A percentile compares a stretch with the other conserved stretches of the same genome.
Evolutionary conservation across 1,139 yeast genomes (phyloP).

Genomic region (Diutina pseudorugosa): DNA sequence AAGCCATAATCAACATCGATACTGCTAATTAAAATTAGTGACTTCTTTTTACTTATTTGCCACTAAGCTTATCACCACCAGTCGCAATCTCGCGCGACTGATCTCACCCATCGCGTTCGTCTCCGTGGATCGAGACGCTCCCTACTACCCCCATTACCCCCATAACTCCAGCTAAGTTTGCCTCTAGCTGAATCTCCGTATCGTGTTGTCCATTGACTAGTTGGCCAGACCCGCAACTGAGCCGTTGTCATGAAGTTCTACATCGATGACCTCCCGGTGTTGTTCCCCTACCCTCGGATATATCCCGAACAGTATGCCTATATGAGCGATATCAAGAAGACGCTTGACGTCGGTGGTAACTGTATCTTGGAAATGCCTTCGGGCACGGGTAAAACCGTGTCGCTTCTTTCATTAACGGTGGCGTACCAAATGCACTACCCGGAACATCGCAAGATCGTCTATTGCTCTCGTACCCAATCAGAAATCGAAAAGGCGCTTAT

Average conservation of each 20-base stretch:
- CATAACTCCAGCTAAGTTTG: not conserved
- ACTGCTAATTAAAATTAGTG: too few relatives aligned
- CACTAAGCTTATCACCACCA: too few relatives aligned
- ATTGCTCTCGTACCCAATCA: constrained; percentile 99
- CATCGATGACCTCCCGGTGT: constrained; percentile 89
- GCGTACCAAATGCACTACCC: constrained; percentile 96
- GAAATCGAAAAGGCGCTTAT: constrained; percentile 95
- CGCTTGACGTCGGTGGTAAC: constrained; percentile 95
- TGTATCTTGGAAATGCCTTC: constrained; percentile 98
- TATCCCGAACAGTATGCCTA: constrained; percentile 97
- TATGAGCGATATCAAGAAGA: constrained; percentile 90
- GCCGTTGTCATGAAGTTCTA: constrained; percentile 43
- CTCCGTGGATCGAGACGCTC: too few relatives aligned
- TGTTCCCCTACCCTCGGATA: constrained; percentile 94
- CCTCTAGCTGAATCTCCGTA: not conserved
- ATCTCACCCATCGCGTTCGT: too few relatives aligned
- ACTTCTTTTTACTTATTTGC: too few relatives aligned
- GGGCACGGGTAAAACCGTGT: constrained; percentile 97
- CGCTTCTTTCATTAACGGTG: constrained; percentile 77
- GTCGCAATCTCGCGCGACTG: too few relatives aligned
- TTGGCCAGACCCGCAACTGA: not conserved
- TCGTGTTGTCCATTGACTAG: not conserved
- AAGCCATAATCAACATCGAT: too few relatives aligned
- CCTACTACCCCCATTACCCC: not conserved
- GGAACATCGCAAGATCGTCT: constrained; percentile 85